phyloP scores from a whole-genome alignment of 2,329 filamentous ascomycete species.

The Tricladium varicosporioides region DNA sequence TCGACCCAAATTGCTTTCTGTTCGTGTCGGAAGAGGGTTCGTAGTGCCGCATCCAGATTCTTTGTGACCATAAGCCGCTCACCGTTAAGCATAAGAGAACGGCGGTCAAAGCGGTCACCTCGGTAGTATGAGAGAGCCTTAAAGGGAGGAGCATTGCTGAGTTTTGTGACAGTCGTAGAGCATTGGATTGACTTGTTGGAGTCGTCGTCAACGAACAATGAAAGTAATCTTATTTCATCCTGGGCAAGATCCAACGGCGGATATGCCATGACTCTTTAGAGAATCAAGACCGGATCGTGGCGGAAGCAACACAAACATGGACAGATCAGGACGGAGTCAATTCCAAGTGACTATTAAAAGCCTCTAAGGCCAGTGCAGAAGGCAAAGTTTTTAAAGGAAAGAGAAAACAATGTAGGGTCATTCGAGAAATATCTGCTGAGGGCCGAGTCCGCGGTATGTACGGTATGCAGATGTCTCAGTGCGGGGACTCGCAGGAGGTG shows the following conservation, averaged over 20 bases:
- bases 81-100: slow-evolving; percentile 8
- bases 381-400: not conserved
- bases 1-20: slow-evolving; percentile 13
- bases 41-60: slow-evolving; percentile 13
- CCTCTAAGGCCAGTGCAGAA: not conserved
- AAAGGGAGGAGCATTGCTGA: not conserved
- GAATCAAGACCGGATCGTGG: not conserved
- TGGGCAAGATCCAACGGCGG: slow-evolving; percentile 5
- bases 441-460: not conserved
- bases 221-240: slow-evolving; percentile 6
- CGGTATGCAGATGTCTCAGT: not conserved
- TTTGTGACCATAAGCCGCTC: slow-evolving; percentile 7
- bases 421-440: not conserved
- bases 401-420: not conserved
- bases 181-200: slow-evolving; percentile 6
- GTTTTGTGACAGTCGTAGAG: slow-evolving; percentile 1
- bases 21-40: slow-evolving; percentile 4
- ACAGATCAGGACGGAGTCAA: not conserved
- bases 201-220: slow-evolving; percentile 5
- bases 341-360: not conserved
- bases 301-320: not conserved
- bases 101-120: not conserved
- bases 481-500: not conserved
- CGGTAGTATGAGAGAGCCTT: slow-evolving; percentile 1
- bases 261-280: slow-evolving; percentile 1